Percentiles rank a stretch among this genome's conserved stretches.
Evolutionary conservation across 345 rosid genomes (phyloP).

Genomic region (Anastatica hierochuntica): DNA sequence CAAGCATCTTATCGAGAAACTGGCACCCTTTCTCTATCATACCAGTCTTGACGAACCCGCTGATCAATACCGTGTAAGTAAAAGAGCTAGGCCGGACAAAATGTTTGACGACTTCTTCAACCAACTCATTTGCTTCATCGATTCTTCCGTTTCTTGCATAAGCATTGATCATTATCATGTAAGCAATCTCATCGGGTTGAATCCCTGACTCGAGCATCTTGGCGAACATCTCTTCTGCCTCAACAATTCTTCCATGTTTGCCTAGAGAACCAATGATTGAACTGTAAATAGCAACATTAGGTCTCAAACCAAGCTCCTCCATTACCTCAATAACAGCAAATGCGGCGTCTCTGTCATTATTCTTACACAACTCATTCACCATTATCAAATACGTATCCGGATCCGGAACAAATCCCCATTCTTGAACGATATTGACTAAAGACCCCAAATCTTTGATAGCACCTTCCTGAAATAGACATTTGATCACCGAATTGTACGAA

Average conservation of each 20-base stretch:
- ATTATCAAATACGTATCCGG: conserved; percentile 42
- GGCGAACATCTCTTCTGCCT: conserved; percentile 47
- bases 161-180: conserved; percentile 63
- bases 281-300: conserved; percentile 53
- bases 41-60: conserved; percentile 50
- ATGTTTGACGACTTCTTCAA: conserved; percentile 44
- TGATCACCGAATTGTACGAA: conserved; percentile 49
- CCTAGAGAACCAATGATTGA: conserved; percentile 42
- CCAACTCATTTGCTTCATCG: conserved; percentile 39
- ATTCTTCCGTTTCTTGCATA: conserved; percentile 39
- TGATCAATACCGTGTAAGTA: conserved; percentile 49
- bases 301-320: conserved; percentile 46
- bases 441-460: conserved; percentile 29
- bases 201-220: conserved; percentile 54
- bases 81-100: conserved; percentile 38
- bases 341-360: conserved; percentile 34
- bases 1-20: conserved; percentile 53
- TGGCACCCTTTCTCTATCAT: conserved; percentile 46
- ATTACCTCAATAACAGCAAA: conserved; percentile 34
- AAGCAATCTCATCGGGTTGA: conserved; percentile 56
- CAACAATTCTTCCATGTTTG: conserved; percentile 31
- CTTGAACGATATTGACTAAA: conserved; percentile 34
- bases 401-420: conserved; percentile 39
- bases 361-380: conserved; percentile 42
- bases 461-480: conserved; percentile 37